Conservation (phyloP, 2,329 filamentous ascomycete species). For the Botrytis paeoniae region DNA sequence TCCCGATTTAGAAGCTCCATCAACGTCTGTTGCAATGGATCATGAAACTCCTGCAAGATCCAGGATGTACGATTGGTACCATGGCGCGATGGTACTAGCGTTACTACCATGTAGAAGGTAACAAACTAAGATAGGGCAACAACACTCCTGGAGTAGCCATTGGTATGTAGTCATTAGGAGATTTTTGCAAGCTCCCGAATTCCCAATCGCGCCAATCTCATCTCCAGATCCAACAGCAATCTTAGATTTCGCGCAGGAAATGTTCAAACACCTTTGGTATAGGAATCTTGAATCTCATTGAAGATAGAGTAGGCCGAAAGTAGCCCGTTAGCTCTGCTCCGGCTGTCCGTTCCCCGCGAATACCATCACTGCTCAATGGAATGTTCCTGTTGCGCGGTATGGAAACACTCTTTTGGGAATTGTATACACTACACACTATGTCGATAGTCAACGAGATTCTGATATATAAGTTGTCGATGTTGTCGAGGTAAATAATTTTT, state of each 20-base stretch:
- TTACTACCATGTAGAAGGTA: background rate
- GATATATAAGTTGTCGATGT: constrained; percentile 8
- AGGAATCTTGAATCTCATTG: background rate
- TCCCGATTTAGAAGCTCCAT: constrained; percentile 10
- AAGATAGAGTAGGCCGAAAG: constrained; percentile 5
- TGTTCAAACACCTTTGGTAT: background rate
- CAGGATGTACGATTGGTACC: background rate
- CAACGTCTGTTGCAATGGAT: background rate
- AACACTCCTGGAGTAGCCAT: constrained; percentile 6
- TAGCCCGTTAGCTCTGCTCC: constrained; percentile 9
- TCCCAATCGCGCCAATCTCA: background rate
- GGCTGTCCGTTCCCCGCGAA: background rate
- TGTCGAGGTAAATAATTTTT: constrained; percentile 1
- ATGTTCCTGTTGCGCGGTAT: constrained; percentile 1
- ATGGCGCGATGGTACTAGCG: background rate
- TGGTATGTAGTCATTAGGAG: background rate
- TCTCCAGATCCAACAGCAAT: background rate
- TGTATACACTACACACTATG: background rate
- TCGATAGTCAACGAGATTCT: background rate
- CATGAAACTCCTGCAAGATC: constrained; percentile 4
- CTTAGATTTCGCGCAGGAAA: background rate
- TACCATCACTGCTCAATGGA: background rate
- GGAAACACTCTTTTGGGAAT: background rate
- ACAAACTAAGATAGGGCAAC: constrained; percentile 5
- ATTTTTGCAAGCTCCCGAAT: constrained; percentile 11